A percentile compares a stretch with the other conserved stretches of the same genome.
phyloP scores from a whole-genome alignment of 1,284 basidiomycete genomes.

The Inonotus hispidus region DNA sequence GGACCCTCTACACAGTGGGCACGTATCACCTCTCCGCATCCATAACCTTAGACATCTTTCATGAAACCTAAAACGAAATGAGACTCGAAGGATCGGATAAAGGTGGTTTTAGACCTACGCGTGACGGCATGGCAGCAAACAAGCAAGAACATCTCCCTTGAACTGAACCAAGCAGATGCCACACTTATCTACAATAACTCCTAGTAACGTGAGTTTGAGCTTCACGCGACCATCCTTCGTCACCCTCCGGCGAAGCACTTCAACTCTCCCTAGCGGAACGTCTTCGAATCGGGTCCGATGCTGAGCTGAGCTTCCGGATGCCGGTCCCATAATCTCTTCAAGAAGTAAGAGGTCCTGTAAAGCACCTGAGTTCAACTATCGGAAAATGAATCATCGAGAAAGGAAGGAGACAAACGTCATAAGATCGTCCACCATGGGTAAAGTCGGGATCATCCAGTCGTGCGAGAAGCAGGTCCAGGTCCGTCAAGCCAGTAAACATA shows the following conservation, averaged over 20 bases:
- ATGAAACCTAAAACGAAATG: slow-evolving; percentile 17
- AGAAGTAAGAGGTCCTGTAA: slow-evolving; percentile 13
- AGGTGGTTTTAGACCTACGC: slow-evolving; percentile 36
- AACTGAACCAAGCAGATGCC: slow-evolving; percentile 78
- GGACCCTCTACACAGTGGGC: slow-evolving; percentile 17
- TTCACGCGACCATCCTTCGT: slow-evolving; percentile 71
- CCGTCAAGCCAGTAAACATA: slow-evolving; percentile 12
- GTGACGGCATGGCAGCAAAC: slow-evolving; percentile 68
- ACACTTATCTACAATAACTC: slow-evolving; percentile 71
- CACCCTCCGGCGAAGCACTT: slow-evolving; percentile 59
- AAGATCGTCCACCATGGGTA: slow-evolving; percentile 8
- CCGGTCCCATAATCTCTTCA: slow-evolving; percentile 15
- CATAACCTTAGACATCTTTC: slow-evolving; percentile 13
- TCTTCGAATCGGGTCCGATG: neutral
- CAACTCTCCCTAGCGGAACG: slow-evolving; percentile 45
- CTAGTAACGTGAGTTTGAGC: slow-evolving; percentile 70
- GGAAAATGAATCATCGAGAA: no score
- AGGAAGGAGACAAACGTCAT: slow-evolving; percentile 3
- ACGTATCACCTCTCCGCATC: slow-evolving; percentile 13
- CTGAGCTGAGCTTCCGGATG: neutral
- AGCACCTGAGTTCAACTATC: no score
- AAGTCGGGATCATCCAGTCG: slow-evolving; percentile 12
- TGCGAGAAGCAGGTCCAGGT: slow-evolving; percentile 12
- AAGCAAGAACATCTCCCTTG: slow-evolving; percentile 51
- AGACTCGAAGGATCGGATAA: neutral